phyloP scores from a whole-genome alignment of 2,329 filamentous ascomycete species.

The Pseudogymnoascus sp. region DNA sequence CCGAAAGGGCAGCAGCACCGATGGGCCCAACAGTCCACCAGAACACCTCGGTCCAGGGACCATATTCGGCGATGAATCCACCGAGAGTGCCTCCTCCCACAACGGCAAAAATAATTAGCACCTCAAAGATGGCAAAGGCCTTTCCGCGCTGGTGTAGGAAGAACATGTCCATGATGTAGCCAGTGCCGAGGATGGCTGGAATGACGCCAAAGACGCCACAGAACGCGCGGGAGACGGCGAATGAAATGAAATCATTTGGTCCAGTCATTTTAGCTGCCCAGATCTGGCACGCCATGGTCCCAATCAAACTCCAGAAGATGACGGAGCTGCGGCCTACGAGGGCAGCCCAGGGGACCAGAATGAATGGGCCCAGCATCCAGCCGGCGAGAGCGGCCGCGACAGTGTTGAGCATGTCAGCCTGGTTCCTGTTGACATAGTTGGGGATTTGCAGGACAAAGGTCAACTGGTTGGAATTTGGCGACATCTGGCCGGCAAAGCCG shows the following conservation, averaged over 20 bases:
- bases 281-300: constrained; percentile 30
- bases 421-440: constrained; percentile 28
- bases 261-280: constrained; percentile 34
- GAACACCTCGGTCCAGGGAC: constrained; percentile 33
- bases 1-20: constrained; percentile 29
- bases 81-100: constrained; percentile 32
- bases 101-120: constrained; percentile 32
- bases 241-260: constrained; percentile 30
- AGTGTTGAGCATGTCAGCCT: constrained; percentile 11
- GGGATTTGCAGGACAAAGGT: constrained; percentile 30
- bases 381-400: constrained; percentile 34
- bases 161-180: constrained; percentile 36
- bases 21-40: constrained; percentile 38
- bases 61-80: constrained; percentile 32
- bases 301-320: constrained; percentile 34
- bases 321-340: constrained; percentile 32
- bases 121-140: constrained; percentile 32
- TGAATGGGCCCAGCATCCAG: constrained; percentile 32
- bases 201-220: constrained; percentile 35
- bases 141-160: constrained; percentile 37
- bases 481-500: constrained; percentile 31
- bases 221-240: constrained; percentile 33
- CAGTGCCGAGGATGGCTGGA: constrained; percentile 32
- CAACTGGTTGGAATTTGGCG: constrained; percentile 31
- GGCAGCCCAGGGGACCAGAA: constrained; percentile 32